A percentile compares a stretch with the other conserved stretches of the same genome.
Conservation (phyloP, 176 grass and related monocot species). For the Paspalum notatum region DNA sequence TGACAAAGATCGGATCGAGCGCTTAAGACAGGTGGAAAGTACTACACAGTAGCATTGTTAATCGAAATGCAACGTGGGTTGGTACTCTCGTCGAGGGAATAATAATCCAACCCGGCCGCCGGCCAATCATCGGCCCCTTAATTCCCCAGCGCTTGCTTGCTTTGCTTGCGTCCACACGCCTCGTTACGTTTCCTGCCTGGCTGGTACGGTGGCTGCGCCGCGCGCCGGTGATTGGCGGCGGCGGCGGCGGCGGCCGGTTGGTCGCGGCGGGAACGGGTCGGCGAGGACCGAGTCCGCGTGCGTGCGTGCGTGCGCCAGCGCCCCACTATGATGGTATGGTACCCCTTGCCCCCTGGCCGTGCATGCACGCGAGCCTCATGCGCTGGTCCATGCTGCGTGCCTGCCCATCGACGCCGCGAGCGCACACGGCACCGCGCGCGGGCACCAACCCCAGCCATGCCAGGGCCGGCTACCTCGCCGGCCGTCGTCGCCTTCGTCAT, state of each 20-base stretch:
- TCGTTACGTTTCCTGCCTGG: neutral
- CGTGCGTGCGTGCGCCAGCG: neutral
- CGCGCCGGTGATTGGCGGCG: constrained; percentile 1
- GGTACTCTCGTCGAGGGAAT: neutral
- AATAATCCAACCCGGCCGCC: constrained; percentile 12
- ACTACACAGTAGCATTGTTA: neutral
- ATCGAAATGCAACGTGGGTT: constrained; percentile 24
- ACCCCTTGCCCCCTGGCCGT: neutral
- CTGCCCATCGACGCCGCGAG: neutral
- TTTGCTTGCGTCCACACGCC: constrained; percentile 34
- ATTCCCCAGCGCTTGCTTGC: neutral
- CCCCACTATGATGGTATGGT: too few species aligned
- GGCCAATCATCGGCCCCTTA: neutral
- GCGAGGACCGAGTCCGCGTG: constrained; percentile 14
- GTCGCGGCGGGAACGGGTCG: neutral
- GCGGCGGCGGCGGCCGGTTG: neutral
- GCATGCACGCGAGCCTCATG: constrained; percentile 41
- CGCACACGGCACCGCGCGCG: constrained; percentile 19
- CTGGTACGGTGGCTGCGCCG: too few species aligned
- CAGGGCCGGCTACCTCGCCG: neutral
- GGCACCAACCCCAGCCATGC: constrained; percentile 4
- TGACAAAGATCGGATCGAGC: neutral
- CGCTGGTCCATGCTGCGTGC: constrained; percentile 30
- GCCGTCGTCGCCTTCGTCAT: constrained; percentile 26
- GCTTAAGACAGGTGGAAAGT: neutral